Evolutionary conservation across 352 stramenopile species (phyloP).

Genomic region (Phytophthora sp.): DNA sequence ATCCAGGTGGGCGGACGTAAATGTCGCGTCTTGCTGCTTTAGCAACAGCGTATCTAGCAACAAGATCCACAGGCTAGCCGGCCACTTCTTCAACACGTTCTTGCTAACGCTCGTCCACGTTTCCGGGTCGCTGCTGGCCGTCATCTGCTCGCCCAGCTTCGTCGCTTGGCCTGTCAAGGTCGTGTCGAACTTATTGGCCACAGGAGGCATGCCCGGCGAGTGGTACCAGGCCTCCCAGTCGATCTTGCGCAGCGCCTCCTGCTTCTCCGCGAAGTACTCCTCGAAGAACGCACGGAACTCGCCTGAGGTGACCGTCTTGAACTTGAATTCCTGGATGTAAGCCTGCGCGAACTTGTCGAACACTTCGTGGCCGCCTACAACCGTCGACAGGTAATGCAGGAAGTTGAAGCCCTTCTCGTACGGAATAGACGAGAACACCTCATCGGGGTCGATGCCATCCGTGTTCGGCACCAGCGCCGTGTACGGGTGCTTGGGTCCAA

Average conservation of each 20-base stretch:
- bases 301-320: conserved; percentile 84
- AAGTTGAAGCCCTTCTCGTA: conserved; percentile 96
- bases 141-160: conserved; percentile 47
- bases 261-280: conserved; percentile 72
- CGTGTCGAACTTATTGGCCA: conserved; percentile 89
- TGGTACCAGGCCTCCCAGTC: conserved; percentile 96
- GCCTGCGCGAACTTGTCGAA: conserved; percentile 91
- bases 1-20: conserved; percentile 49
- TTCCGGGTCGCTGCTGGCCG: conserved; percentile 20
- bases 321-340: conserved; percentile 92
- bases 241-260: conserved; percentile 60
- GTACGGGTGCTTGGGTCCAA: conserved; percentile 77
- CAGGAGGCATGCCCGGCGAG: conserved; percentile 86
- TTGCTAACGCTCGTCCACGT: conserved; percentile 40
- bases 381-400: conserved; percentile 77
- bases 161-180: conserved; percentile 66
- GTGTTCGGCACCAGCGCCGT: conserved; percentile 89
- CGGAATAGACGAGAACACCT: conserved; percentile 94
- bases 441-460: conserved; percentile 94
- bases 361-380: conserved; percentile 51
- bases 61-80: conserved; percentile 59
- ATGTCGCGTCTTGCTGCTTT: conserved; percentile 33
- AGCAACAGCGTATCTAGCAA: conserved; percentile 65
- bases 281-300: conserved; percentile 81
- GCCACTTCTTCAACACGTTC: conserved; percentile 45